Evolutionary conservation across 257 asterid species (phyloP).

Genomic region (Plantago major): DNA sequence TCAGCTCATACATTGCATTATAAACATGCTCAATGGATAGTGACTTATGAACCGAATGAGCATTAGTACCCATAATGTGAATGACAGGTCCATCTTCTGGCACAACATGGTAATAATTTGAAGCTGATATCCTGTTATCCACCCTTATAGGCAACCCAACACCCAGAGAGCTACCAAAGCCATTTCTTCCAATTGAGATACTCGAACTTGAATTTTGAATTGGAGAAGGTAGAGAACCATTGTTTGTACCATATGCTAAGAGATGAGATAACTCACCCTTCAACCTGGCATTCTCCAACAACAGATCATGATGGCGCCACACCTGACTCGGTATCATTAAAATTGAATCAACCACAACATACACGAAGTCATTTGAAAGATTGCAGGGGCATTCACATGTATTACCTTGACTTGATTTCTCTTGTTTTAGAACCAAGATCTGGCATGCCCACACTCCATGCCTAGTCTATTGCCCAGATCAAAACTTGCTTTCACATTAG

Average conservation of each 20-base stretch:
- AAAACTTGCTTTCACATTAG: constrained; percentile 87
- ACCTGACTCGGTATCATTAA: constrained; percentile 36
- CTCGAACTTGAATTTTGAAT: constrained; percentile 40
- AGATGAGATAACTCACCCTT: constrained; percentile 46
- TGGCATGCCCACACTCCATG: constrained; percentile 80
- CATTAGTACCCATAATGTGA: too few species aligned
- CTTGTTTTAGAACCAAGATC: constrained; percentile 91
- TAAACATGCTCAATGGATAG: too few species aligned
- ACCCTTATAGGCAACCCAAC: constrained; percentile 48
- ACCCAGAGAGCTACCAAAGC: constrained; percentile 34
- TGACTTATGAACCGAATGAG: too few species aligned
- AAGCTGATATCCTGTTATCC: too few species aligned
- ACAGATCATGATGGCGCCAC: constrained; percentile 50
- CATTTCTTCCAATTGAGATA: constrained; percentile 46
- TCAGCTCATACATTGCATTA: too few species aligned
- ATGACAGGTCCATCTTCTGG: too few species aligned
- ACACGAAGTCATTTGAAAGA: background rate
- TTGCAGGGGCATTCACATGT: too few species aligned
- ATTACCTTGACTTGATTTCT: constrained; percentile 94
- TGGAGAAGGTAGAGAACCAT: constrained; percentile 28
- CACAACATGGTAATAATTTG: constrained; percentile 33
- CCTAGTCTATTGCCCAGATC: constrained; percentile 83
- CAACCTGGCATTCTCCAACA: constrained; percentile 49
- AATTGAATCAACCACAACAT: background rate
- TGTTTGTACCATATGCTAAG: constrained; percentile 24